Conservation (phyloP, 1,284 basidiomycete genomes). For the Microbotryomycetes sp. region DNA sequence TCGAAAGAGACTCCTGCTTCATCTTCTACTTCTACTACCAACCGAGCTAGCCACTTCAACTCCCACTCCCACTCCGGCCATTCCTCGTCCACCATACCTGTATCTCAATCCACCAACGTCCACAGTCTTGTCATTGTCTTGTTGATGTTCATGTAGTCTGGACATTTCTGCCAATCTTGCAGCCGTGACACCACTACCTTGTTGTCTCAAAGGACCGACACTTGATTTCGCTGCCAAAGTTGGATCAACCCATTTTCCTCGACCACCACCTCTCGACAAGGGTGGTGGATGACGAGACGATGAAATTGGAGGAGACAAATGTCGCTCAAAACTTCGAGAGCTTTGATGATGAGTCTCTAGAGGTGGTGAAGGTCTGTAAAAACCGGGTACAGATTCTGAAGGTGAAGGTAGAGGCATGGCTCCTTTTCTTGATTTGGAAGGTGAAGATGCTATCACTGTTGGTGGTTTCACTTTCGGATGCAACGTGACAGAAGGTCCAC, state of each 20-base stretch:
- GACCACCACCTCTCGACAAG: neutral
- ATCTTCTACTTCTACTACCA: neutral
- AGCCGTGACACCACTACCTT: neutral
- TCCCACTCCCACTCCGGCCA: neutral
- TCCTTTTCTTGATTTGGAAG: neutral
- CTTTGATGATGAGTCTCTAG: neutral
- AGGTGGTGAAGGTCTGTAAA: neutral
- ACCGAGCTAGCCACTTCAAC: neutral
- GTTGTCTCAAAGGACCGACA: neutral
- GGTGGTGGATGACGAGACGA: too few species aligned
- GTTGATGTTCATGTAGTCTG: neutral
- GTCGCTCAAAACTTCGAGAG: neutral
- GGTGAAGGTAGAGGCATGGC: neutral
- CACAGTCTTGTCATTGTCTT: neutral
- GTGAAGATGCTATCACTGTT: neutral
- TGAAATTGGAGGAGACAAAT: too few species aligned
- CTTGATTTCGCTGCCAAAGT: neutral
- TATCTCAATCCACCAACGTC: neutral
- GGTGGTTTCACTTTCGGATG: slow-evolving; percentile 13
- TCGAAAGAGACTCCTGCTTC: too few species aligned
- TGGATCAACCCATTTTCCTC: neutral
- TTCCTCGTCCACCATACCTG: neutral
- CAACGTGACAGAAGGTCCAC: slow-evolving; percentile 16
- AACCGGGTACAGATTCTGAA: neutral
- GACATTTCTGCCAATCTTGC: neutral